These are phyloP conservation scores for Blumeria hordei DNA, from an alignment of 2,329 filamentous ascomycete genomes.

Conservation along the genomic window DNA sequence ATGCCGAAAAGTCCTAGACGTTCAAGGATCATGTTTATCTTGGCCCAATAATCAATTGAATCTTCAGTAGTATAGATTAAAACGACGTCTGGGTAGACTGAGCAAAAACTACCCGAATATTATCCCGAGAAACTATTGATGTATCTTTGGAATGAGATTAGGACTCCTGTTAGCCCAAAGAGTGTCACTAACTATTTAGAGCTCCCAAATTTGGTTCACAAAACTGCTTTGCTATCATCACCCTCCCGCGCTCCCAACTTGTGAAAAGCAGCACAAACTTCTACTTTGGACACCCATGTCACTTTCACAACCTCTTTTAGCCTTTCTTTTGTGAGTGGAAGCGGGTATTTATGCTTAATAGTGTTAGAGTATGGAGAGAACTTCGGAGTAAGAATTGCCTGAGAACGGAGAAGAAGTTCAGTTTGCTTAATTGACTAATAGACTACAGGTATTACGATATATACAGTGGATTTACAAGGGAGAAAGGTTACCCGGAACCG, in stretches of 20 bases:
- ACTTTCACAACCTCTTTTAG: background rate
- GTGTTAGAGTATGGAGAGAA: too few species aligned
- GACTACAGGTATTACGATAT: too few species aligned
- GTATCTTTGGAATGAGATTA: background rate
- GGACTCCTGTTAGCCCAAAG: background rate
- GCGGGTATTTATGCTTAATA: background rate
- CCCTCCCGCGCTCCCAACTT: background rate
- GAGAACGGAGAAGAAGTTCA: too few species aligned
- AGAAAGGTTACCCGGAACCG: too few species aligned
- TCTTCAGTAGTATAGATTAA: background rate
- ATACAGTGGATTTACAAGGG: too few species aligned
- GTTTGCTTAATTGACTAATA: too few species aligned
- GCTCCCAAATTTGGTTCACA: background rate
- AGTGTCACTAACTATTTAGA: background rate
- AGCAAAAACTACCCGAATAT: background rate
- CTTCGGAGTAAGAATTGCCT: too few species aligned
- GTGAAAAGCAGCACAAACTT: too few species aligned
- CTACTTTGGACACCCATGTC: background rate
- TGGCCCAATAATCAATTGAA: background rate
- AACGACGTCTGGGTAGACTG: background rate
- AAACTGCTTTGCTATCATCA: background rate
- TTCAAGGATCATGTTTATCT: background rate
- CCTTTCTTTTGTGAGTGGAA: background rate
- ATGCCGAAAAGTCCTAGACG: too few species aligned
- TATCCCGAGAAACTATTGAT: background rate